Evolutionary conservation across 495 filamentous ascomycete species (phyloP), one percentile per base, ranked within the genome.

Genomic region (Astrothelium macrocarpum): DNA sequence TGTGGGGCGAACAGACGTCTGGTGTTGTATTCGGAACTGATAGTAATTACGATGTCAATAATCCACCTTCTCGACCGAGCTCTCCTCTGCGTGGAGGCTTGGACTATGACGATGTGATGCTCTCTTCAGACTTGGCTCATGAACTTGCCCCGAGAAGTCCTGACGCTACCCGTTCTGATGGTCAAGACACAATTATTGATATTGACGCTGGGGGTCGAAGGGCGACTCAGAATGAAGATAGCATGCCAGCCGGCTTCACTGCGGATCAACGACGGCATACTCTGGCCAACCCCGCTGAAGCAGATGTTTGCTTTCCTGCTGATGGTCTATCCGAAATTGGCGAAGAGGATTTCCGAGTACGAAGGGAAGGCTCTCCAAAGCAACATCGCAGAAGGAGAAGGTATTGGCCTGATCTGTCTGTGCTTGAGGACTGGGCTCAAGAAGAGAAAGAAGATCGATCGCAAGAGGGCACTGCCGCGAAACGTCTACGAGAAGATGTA

Each of bases 281-380:
- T 53, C 75, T 82, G 59, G 73, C 79, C 5, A 64, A 83, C 10
- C 77, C 80, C 20, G 89, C 88, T 1, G 84, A 90, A 68, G 88
- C 91, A 68, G 94, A 98, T 75, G 94, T 97, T 1, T 97, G 94
- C 78, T 96, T 96, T 68, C 93, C 93, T 1, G 81, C 82, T 20
- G 89, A 90, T 63, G 85, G 80, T 20, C 79, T 87, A 66, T 95
- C 88, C 0, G 90, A 91, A 63, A 75, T 90, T 58, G 90, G 84
- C 53, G 87, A 91, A 49, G 93, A 96, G 60, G 90, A 95, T 61
- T 70, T 74, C 45, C 59, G 59, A 28, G 66, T 69, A 62, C 74
- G 71, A 16, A 66, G 73, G 45, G 68, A 68, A 23, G 78, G 79
- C 59, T 74, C 79, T 36, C 79, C 85, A 46, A 78, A 86, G 32